Percentiles rank a stretch among this genome's conserved stretches.
Conservation (phyloP, 495 filamentous ascomycete species). For the Xylaria intraflava region DNA sequence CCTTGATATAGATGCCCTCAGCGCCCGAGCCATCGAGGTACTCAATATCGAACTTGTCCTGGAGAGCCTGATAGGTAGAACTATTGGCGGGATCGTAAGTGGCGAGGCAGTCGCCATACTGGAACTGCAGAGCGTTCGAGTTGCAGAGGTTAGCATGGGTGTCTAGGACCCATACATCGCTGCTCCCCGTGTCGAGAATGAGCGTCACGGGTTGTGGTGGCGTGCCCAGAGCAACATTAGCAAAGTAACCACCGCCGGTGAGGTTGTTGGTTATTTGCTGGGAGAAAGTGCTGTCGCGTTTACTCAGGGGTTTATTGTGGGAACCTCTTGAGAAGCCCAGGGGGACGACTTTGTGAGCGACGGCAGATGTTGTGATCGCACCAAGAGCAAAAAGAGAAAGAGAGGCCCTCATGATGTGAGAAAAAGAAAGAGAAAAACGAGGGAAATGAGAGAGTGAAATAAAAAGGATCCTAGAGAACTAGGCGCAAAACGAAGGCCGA, state of each 20-base stretch:
- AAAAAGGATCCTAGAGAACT: too few species aligned
- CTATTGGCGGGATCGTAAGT: conserved; percentile 53
- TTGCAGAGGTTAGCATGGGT: conserved; percentile 38
- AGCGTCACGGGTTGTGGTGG: conserved; percentile 52
- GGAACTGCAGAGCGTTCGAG: conserved; percentile 21
- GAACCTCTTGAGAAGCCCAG: conserved; percentile 17
- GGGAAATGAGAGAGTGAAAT: too few species aligned
- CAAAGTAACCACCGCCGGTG: conserved; percentile 53
- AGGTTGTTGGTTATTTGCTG: conserved; percentile 41
- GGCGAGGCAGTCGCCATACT: conserved; percentile 27
- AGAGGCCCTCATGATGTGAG: conserved; percentile 14
- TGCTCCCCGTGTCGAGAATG: conserved; percentile 73
- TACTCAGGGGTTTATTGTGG: conserved; percentile 11
- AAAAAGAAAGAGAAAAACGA: not conserved
- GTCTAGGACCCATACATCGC: conserved; percentile 70
- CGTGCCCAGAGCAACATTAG: conserved; percentile 62
- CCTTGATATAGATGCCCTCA: conserved; percentile 70
- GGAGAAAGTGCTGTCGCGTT: conserved; percentile 25
- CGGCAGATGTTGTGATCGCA: conserved; percentile 2
- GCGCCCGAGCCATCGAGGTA: conserved; percentile 67
- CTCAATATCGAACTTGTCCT: conserved; percentile 64
- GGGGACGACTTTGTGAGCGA: conserved; percentile 20
- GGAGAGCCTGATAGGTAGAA: conserved; percentile 59
- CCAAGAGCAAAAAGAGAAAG: conserved; percentile 7
- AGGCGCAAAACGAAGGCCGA: too few species aligned